These are phyloP conservation scores for Brassica incana DNA, from an alignment of 345 rosid species.

Conservation along the genomic window DNA sequence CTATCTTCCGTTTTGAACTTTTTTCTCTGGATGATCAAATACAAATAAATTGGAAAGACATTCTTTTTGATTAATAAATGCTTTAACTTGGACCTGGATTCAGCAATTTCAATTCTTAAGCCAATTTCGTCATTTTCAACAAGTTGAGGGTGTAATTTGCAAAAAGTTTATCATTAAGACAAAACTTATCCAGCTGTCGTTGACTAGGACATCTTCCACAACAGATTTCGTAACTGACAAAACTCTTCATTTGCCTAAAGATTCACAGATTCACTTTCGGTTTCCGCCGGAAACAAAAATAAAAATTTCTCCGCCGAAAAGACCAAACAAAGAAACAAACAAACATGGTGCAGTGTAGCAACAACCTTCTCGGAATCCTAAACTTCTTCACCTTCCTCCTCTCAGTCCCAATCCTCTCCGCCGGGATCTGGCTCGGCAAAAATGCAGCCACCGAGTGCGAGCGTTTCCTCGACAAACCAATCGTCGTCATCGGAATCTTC, in stretches of 20 bases:
- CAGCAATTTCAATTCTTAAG: neutral
- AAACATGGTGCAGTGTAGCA: constrained; percentile 61
- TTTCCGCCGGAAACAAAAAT: neutral
- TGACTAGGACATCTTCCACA: neutral
- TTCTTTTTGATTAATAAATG: constrained; percentile 14
- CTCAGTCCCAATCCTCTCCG: constrained; percentile 78
- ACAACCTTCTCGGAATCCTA: constrained; percentile 77
- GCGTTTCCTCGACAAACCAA: constrained; percentile 82
- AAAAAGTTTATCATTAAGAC: neutral
- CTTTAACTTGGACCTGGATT: neutral
- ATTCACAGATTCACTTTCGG: neutral
- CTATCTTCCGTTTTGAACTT: neutral
- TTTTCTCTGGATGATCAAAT: constrained; percentile 11
- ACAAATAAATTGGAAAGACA: constrained; percentile 24
- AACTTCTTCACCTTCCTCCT: constrained; percentile 78
- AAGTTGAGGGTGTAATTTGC: constrained; percentile 4
- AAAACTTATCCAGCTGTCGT: constrained; percentile 15
- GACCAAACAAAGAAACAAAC: no score
- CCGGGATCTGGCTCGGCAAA: constrained; percentile 80
- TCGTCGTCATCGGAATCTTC: constrained; percentile 74
- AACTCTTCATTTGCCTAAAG: neutral
- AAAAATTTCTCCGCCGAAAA: neutral
- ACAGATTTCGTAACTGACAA: constrained; percentile 40
- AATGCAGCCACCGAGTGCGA: constrained; percentile 79
- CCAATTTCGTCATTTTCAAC: neutral